Evolutionary conservation across 306 rosid species (phyloP).

Genomic region (Clitoria ternatea): DNA sequence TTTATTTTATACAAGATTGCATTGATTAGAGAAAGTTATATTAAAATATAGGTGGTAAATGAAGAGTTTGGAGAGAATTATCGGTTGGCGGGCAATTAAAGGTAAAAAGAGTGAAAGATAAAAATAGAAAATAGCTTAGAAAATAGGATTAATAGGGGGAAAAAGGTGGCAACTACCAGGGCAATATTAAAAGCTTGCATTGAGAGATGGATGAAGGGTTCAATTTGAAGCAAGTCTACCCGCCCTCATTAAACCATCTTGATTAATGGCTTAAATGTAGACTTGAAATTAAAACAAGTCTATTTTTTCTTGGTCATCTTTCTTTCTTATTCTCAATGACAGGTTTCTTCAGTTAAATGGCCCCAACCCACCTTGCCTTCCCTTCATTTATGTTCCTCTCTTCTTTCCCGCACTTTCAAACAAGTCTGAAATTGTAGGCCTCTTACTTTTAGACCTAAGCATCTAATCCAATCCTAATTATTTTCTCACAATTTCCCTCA

Average conservation of each 20-base stretch:
- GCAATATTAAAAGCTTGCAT: slow-evolving; percentile 48
- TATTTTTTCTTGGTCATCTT: slow-evolving; percentile 45
- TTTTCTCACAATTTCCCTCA: too few relatives aligned
- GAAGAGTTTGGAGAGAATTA: neutral
- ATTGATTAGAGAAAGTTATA: too few relatives aligned
- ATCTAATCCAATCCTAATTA: too few relatives aligned
- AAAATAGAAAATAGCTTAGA: slow-evolving; percentile 10
- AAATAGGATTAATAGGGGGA: neutral
- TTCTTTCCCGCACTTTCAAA: slow-evolving; percentile 36
- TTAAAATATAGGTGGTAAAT: neutral
- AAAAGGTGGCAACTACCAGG: slow-evolving; percentile 36
- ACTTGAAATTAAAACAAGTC: slow-evolving; percentile 48
- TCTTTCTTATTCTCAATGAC: slow-evolving; percentile 39
- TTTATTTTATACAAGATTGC: too few relatives aligned
- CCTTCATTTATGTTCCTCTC: slow-evolving; percentile 59
- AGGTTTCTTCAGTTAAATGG: slow-evolving; percentile 58
- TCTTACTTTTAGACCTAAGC: too few relatives aligned
- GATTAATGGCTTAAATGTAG: slow-evolving; percentile 88
- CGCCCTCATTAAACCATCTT: slow-evolving; percentile 77
- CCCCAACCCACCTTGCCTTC: slow-evolving; percentile 67
- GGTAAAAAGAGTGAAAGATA: neutral
- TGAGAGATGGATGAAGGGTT: slow-evolving; percentile 39
- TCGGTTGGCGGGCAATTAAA: neutral
- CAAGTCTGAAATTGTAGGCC: too few relatives aligned
- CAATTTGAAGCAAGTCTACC: slow-evolving; percentile 57